Evolutionary conservation across 2,329 filamentous ascomycete genomes (phyloP).

Genomic region (Colletotrichum cereale): DNA sequence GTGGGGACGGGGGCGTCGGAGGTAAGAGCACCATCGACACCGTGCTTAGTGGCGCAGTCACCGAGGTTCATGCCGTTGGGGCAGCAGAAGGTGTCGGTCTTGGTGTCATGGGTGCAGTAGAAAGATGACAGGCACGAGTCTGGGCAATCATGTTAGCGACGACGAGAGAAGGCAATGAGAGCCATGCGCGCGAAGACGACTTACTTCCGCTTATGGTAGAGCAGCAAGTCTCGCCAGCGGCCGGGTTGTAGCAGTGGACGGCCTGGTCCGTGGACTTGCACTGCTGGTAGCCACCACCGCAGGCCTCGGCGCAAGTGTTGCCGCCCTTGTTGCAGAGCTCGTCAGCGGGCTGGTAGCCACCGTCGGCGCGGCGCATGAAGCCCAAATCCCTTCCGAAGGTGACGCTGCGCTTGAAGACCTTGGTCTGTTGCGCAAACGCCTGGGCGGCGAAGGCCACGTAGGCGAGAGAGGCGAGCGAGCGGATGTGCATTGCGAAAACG

Average conservation of each 20-base stretch:
- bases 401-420: conserved; percentile 52
- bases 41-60: conserved; percentile 66
- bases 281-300: conserved; percentile 62
- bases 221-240: conserved; percentile 68
- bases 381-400: conserved; percentile 54
- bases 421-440: conserved; percentile 38
- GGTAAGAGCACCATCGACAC: conserved; percentile 62
- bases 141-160: conserved; percentile 46
- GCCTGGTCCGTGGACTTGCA: conserved; percentile 63
- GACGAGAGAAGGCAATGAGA: neutral
- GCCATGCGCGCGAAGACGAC: conserved; percentile 45
- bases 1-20: conserved; percentile 57
- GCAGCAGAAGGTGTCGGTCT: conserved; percentile 70
- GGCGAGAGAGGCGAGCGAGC: conserved; percentile 41
- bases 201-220: conserved; percentile 67
- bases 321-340: conserved; percentile 61
- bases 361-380: conserved; percentile 57
- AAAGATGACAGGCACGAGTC: conserved; percentile 72
- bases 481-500: conserved; percentile 40
- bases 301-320: conserved; percentile 66
- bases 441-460: conserved; percentile 40
- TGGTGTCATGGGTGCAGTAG: conserved; percentile 70
- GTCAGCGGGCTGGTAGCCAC: conserved; percentile 63
- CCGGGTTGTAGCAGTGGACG: conserved; percentile 70
- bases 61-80: conserved; percentile 65